Evolutionary conservation across 306 rosid genomes (phyloP), one percentile per base, ranked within the genome.

Genomic region (Adenanthera pavonina): DNA sequence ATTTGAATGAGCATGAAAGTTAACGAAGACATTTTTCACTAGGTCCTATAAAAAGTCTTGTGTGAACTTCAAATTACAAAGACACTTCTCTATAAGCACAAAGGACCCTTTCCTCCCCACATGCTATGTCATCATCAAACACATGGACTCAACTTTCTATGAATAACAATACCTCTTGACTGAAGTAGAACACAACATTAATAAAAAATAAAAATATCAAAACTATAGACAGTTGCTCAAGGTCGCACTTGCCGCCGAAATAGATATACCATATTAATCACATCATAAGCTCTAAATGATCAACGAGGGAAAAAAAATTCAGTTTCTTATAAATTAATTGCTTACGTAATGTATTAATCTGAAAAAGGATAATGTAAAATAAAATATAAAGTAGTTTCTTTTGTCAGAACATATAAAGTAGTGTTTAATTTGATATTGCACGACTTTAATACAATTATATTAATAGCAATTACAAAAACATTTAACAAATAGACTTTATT

Each of bases 1-100:
- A 61, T 80, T 69, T 44, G 61, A 59, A 12, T 72, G 8, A 71
- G 53, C 68, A 10, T 49, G 53, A 69, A 60, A 7, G 61, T 25
- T 72, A n/a, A 25, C 25, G 54, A 62, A 56, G 60, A 51, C 53
- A 62, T 41, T 43, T 56, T 74, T 62, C 51, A 36, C 57, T 30
- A 72, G 30, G 53, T 8, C 64, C 72, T 16, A 19, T 1, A 3
- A 4, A 30, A 79, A 30, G 66, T 25, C 66, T 57, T 56, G 65
- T 0, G 3, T 30, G 40, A 60, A 60, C 67, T 30, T 30, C 30
- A 30, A 12, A 60, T 30, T 16, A 30, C 36, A 59, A 11, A 30
- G 30, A 60, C 67, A 30, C 30, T 60, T 60, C 40, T 12, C 40
- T 4, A 60, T 60, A 60, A 60, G 12, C 7, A 10, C 38, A 60